phyloP scores from a whole-genome alignment of 2,329 filamentous ascomycete genomes.

The Pleomassaria siparia region DNA sequence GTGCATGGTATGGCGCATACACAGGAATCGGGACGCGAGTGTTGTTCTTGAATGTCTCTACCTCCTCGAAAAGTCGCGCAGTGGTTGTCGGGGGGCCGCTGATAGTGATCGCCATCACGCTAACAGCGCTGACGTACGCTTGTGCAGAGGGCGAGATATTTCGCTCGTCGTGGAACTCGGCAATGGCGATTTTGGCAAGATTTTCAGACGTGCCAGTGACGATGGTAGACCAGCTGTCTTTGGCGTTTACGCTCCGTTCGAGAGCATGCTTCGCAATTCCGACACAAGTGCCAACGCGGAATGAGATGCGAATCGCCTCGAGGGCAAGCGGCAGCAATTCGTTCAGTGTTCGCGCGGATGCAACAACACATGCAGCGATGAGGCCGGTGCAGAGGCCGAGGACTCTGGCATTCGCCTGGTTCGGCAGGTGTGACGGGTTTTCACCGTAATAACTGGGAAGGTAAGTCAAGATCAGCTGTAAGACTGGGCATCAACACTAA shows the following conservation, averaged over 20 bases:
- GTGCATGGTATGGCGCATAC: constrained; percentile 61
- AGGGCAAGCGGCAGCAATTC: constrained; percentile 64
- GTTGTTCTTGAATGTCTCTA: constrained; percentile 50
- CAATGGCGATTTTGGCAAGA: constrained; percentile 54
- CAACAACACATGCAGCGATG: constrained; percentile 68
- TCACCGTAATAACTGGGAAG: constrained; percentile 48
- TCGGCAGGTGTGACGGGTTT: constrained; percentile 57
- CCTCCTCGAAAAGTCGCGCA: constrained; percentile 54
- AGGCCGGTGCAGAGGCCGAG: constrained; percentile 70
- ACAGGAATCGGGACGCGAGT: constrained; percentile 58
- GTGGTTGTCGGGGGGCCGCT: constrained; percentile 60
- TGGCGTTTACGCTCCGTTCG: constrained; percentile 56
- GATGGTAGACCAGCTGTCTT: constrained; percentile 68
- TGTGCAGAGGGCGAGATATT: constrained; percentile 52
- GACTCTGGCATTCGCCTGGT: constrained; percentile 53
- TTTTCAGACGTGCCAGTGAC: constrained; percentile 59
- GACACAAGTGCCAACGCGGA: constrained; percentile 59
- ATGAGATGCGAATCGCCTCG: constrained; percentile 66
- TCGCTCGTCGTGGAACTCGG: constrained; percentile 60
- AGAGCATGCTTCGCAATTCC: constrained; percentile 48
- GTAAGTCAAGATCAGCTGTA: constrained; percentile 27
- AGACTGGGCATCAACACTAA: constrained; percentile 42
- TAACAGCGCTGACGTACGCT: constrained; percentile 62
- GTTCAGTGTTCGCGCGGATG: constrained; percentile 63
- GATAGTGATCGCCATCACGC: constrained; percentile 60